Percentiles rank a stretch among this genome's conserved stretches.
Evolutionary conservation across 1,284 basidiomycete species (phyloP).

Genomic region (Trametes polyzona): DNA sequence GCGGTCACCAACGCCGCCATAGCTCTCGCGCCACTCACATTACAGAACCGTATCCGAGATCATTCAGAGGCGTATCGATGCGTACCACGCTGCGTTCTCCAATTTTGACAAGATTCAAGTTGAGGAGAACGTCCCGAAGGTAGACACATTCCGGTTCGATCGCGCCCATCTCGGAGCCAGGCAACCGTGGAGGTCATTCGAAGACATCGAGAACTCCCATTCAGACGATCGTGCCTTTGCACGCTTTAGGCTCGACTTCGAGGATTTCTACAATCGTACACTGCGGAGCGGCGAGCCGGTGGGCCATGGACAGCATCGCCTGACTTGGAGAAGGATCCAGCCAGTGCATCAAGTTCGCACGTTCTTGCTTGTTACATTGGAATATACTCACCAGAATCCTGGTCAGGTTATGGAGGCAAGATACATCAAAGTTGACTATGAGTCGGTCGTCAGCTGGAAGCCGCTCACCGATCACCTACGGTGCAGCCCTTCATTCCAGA

Average conservation of each 20-base stretch:
- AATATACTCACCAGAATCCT: background rate
- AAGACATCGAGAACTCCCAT: no score
- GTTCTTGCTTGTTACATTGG: no score
- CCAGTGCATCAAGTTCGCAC: no score
- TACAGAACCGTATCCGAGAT: no score
- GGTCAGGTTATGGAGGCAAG: conserved; percentile 11
- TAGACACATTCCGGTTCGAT: background rate
- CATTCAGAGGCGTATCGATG: no score
- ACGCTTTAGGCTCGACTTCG: background rate
- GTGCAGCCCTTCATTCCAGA: conserved; percentile 32
- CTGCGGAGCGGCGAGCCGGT: no score
- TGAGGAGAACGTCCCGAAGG: no score
- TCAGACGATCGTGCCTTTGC: conserved; percentile 5
- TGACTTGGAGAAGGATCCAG: no score
- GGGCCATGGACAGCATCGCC: no score
- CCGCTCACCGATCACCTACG: conserved; percentile 28
- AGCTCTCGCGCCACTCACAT: no score
- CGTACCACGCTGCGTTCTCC: no score
- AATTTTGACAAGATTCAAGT: background rate
- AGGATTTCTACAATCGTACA: background rate
- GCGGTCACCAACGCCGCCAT: no score
- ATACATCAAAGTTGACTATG: conserved; percentile 32
- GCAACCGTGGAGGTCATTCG: background rate
- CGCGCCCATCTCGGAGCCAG: background rate
- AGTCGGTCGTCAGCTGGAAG: conserved; percentile 36